These are phyloP conservation scores for Oidium heveae DNA, from an alignment of 2,329 filamentous ascomycete genomes.

Conservation along the genomic window DNA sequence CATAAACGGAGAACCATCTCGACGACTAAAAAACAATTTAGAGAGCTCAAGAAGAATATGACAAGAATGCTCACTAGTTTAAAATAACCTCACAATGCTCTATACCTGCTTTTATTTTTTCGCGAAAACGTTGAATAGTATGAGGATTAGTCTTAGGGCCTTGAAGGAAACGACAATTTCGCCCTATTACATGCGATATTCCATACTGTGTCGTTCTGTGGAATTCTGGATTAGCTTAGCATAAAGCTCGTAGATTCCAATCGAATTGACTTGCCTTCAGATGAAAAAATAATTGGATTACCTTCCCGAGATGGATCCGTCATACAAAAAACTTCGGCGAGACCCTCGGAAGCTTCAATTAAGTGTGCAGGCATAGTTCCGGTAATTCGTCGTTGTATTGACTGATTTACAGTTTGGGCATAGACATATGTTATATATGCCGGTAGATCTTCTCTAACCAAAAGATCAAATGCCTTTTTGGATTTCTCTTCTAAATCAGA, in stretches of 20 bases:
- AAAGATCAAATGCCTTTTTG: slow-evolving; percentile 33
- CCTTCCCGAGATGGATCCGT: slow-evolving; percentile 48
- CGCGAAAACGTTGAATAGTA: slow-evolving; percentile 34
- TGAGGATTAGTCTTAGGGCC: slow-evolving; percentile 43
- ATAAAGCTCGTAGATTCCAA: neutral
- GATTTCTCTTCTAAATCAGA: slow-evolving; percentile 34
- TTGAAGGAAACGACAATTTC: slow-evolving; percentile 58
- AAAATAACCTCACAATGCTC: slow-evolving; percentile 52
- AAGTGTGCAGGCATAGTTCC: slow-evolving; percentile 39
- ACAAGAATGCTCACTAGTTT: slow-evolving; percentile 30
- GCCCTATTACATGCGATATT: slow-evolving; percentile 44
- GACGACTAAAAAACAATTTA: slow-evolving; percentile 19
- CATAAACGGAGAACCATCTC: slow-evolving; percentile 42
- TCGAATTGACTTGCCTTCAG: slow-evolving; percentile 28
- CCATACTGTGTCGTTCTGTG: slow-evolving; percentile 52
- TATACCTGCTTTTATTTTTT: slow-evolving; percentile 33
- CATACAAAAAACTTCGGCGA: slow-evolving; percentile 55
- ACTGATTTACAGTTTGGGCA: slow-evolving; percentile 41
- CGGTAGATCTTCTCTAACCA: slow-evolving; percentile 43
- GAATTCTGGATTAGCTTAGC: slow-evolving; percentile 28
- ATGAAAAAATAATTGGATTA: slow-evolving; percentile 56
- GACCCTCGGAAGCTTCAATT: slow-evolving; percentile 42
- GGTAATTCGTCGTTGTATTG: slow-evolving; percentile 40
- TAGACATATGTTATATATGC: slow-evolving; percentile 47
- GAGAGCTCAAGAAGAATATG: slow-evolving; percentile 1